Evolutionary conservation across 1,139 yeast species (phyloP), one percentile per base, ranked within the genome.

Genomic region (Saccharomycopsis hybrid): DNA sequence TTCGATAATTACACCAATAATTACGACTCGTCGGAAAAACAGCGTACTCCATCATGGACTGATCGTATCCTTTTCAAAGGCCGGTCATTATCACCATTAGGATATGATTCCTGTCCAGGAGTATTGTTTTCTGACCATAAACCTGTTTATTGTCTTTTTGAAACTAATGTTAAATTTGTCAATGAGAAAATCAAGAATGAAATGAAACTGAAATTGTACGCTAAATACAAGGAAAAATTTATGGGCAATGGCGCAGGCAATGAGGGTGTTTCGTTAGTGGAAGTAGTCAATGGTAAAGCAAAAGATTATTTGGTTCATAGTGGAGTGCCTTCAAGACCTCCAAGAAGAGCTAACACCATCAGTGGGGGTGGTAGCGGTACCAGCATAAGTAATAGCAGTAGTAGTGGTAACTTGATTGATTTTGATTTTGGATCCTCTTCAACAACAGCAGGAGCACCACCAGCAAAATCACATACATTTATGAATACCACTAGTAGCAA

Each of bases 21-120:
- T 11, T 92, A 92, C 58, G 97, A 89, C 61, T 74, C 90, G 2
- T 84, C 95, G 43, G 97, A 90, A 61, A 92, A 92, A 65, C 92
- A 85, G 59, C 76, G 98, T 58, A 80, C 88, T 1, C 98, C 98
- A 0, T 92, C 97, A 0, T 92, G 98, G 98, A 90, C 97, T 5
- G 98, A 92, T 65, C 73, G 97, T 63, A 80, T 88, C 43, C 73
- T 89, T 49, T 85, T 74, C 61, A 72, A 76, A 43, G 82, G 85
- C 38, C n/a, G n/a, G n/a, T 64, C 65, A 3, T 60, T 84, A 29
- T 64, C 67, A 38, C 87, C 84, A 47, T 61, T 80, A 54, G 78
- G 78, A 47, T 85, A 85, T 60, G 75, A 78, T 52, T 74, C 80
- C 28, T 74, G 77, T 1, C 74, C 74, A 65, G 71, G 70, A 13